These are phyloP conservation scores for Marasmius tenuissimus DNA, from an alignment of 1,284 basidiomycete species.

Conservation along the genomic window DNA sequence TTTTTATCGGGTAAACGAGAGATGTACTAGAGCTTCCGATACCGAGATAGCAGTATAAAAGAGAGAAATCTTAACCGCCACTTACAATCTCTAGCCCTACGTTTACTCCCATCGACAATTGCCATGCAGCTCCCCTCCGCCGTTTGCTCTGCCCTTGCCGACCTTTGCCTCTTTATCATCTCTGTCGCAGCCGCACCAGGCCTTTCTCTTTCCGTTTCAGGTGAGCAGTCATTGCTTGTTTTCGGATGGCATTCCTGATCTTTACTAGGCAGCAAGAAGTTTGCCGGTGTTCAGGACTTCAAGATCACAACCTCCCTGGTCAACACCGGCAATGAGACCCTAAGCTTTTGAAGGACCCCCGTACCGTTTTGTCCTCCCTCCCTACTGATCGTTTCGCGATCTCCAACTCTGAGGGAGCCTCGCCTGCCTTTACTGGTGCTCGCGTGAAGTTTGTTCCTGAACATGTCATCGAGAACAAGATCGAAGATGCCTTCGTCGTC, in stretches of 20 bases:
- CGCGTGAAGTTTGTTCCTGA: conserved; percentile 35
- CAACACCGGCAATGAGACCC: conserved; percentile 47
- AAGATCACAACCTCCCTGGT: conserved; percentile 40
- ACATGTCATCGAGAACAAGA: conserved; percentile 19
- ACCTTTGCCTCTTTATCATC: conserved; percentile 24
- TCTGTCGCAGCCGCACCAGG: too few relatives aligned
- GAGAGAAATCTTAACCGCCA: background rate
- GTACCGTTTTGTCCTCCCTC: conserved; percentile 36
- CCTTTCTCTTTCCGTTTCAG: conserved; percentile 4
- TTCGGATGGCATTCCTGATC: background rate
- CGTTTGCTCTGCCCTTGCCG: conserved; percentile 27
- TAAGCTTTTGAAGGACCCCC: conserved; percentile 49
- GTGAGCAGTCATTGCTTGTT: conserved; percentile 1
- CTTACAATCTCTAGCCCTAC: background rate
- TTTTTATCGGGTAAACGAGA: too few relatives aligned
- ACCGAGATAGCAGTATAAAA: background rate
- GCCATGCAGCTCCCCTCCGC: conserved; percentile 24
- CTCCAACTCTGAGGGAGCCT: conserved; percentile 31
- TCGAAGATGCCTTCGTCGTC: conserved; percentile 30
- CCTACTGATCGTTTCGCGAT: conserved; percentile 45
- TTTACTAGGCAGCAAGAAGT: conserved; percentile 32
- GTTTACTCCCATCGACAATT: background rate
- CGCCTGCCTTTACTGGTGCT: conserved; percentile 40
- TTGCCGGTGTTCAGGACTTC: conserved; percentile 39
- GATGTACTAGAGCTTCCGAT: too few relatives aligned